Evolutionary conservation across 169 alveolate genomes (phyloP).

Genomic region (Eimeria maxima): DNA sequence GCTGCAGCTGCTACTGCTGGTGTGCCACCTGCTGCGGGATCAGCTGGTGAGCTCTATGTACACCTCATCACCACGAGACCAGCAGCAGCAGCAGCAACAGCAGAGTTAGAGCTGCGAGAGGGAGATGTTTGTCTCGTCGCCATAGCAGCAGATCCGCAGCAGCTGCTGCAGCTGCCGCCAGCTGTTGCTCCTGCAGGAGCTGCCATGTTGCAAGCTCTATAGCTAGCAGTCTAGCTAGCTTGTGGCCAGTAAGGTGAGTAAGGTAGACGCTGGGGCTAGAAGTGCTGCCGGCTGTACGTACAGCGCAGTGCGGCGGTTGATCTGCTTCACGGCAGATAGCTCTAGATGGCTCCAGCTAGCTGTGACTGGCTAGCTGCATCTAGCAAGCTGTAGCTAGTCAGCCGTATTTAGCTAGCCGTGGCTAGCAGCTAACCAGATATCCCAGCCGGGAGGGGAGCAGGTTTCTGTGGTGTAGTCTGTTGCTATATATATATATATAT

Average conservation of each 20-base stretch:
- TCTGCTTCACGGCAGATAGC: no score
- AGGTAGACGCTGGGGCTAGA: no score
- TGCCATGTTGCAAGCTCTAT: neutral
- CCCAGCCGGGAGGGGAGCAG: no score
- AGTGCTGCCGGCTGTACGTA: no score
- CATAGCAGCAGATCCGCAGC: slow-evolving; percentile 28
- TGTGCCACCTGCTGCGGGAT: slow-evolving; percentile 12
- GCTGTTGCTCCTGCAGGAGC: neutral
- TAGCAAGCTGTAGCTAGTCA: neutral
- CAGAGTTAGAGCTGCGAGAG: neutral
- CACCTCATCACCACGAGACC: neutral
- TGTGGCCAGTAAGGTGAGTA: neutral
- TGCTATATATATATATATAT: no score
- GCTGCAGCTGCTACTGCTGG: neutral
- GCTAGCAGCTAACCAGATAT: no score
- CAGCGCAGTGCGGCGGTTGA: neutral
- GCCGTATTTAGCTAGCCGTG: neutral
- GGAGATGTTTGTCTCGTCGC: slow-evolving; percentile 40
- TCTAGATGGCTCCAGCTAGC: no score
- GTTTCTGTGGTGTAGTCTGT: no score
- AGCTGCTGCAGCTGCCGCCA: slow-evolving; percentile 8
- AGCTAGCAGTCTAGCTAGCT: neutral
- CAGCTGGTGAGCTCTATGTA: slow-evolving; percentile 4
- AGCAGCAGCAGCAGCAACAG: neutral
- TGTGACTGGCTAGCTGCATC: neutral